Percentiles rank a stretch among this genome's conserved stretches.
These are phyloP conservation scores for Piper betle DNA, from an alignment of 164 flowering plant genomes.

Conservation along the genomic window DNA sequence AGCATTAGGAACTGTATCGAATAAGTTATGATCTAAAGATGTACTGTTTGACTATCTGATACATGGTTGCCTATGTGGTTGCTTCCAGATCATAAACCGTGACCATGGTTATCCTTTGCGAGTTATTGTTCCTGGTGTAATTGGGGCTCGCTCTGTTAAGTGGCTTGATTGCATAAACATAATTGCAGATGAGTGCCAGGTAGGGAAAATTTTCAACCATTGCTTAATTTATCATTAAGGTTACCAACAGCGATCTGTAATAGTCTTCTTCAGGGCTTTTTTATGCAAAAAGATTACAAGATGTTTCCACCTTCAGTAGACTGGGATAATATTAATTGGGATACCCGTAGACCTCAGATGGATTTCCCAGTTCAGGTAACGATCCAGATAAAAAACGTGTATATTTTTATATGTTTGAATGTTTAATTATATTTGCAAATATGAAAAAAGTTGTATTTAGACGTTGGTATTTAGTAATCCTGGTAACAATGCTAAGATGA, in stretches of 20 bases:
- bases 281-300: conserved; percentile 98
- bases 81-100: conserved; percentile 62
- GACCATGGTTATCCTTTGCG: conserved; percentile 96
- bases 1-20: too few relatives aligned
- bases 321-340: conserved; percentile 94
- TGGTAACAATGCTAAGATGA: not conserved
- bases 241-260: not conserved
- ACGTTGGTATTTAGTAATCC: too few relatives aligned
- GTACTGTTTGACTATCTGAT: conserved; percentile 2
- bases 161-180: conserved; percentile 81
- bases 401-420: too few relatives aligned
- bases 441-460: too few relatives aligned
- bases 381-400: too few relatives aligned
- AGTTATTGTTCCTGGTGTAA: conserved; percentile 84
- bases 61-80: conserved; percentile 2
- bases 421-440: too few relatives aligned
- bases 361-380: conserved; percentile 96
- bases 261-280: conserved; percentile 63
- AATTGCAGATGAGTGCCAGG: conserved; percentile 89
- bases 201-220: conserved; percentile 7
- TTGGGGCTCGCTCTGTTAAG: conserved; percentile 97
- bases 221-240: not conserved
- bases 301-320: conserved; percentile 96
- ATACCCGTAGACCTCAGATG: conserved; percentile 79
- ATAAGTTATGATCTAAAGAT: too few relatives aligned